Base-by-base conservation (phyloP, 305 asterid species). In the Fraxinus nigra region DNA sequence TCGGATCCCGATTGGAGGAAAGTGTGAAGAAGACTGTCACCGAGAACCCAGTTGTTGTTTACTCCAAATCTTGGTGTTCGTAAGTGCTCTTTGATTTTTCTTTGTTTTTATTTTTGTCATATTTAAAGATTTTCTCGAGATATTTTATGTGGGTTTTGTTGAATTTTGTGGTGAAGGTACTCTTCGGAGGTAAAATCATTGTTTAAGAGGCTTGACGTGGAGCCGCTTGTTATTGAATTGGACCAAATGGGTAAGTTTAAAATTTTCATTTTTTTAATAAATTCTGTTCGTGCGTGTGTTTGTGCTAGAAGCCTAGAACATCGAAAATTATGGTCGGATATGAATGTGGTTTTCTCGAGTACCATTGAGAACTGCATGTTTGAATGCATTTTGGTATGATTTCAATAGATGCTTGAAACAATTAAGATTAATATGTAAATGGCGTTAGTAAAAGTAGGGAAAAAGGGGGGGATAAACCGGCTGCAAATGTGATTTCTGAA, bases 31-130 rank as follows among this genome's bases (percentile, higher is more conserved):
- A 88, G 54, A 89, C 93, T 7, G 38, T 95, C 81, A 78, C 78
- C 26, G 92, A 89, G 5, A 90, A 90, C 78, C 95, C 98, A 32
- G 97, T 95, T 59, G 98, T 95, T 2, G 93, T 95, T 59, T 95
- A 93, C 88, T 92, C 98, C 87, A 93, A 95, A 85, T 86, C 94
- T 33, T 92, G 97, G 97, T 94, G 98, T 59, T 90, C 97, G 98
- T 94, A 76, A 86, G 98, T 92, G 69, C 74, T 32, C 16, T 13
- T 38, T 48, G 46, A 24, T 16, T 35, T 26, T 0, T 48, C 8
- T 28, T 38, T 35, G 5, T 0, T 10, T 10, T 10, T 6, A 48
- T 6, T 38, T 4, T 0, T 8, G 76, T 77, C 26, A 11, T 20
- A 16, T 59, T 14, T 34, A 40, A 26, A 28, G 26, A 78, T 40